Base-by-base conservation (phyloP, 2,329 filamentous ascomycete genomes). In the Exophiala bonariae region DNA sequence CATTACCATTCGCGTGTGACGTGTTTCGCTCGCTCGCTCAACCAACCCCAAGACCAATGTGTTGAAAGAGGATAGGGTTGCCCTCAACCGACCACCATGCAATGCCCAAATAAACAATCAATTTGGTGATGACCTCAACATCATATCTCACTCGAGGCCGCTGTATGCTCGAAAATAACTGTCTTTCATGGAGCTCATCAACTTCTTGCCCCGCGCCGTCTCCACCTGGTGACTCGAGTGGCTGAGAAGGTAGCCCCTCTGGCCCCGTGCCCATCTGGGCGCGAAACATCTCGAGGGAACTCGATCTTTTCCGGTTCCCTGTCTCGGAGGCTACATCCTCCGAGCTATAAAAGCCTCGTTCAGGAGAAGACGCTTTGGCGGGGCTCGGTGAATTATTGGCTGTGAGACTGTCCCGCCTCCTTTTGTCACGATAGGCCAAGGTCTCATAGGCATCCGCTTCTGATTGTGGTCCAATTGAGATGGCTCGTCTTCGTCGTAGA, bases 401-500 rank as follows among this genome's bases (percentile, higher is more conserved):
- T 44, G 68, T 65, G 4, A 76, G 70, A 59, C 81, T 85, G 59
- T 85, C 80, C 41, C 80, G 74, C 45, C 83, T 72, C 48, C 76
- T 74, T 56, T 85, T 80, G 58, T 96, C 89, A 16, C 92, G 84
- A 63, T 96, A 96, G 4, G 92, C 93, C 39, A 99, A 76, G 16
- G 90, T 89, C 72, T 99, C 93, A 69, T 96, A 96, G 18, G 90
- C 93, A 70, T 99, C 93, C 2, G 93, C 93, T 51, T 91, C 91
- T 36, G 91, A 96, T 69, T 97, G 93, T 2, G 93, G 93, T 0
- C 93, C 93, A 43, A 97, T 81, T 4, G 90, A 96, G 26, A 97
- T 82, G 23, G 90, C 86, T 41, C 93, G 81, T 52, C 89, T 78
- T 11, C 79, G 80, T 28, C 89, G 83, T 36, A 97, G 87, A 33